Evolutionary conservation across 345 rosid genomes (phyloP).

Genomic region (Iberis pinnata): DNA sequence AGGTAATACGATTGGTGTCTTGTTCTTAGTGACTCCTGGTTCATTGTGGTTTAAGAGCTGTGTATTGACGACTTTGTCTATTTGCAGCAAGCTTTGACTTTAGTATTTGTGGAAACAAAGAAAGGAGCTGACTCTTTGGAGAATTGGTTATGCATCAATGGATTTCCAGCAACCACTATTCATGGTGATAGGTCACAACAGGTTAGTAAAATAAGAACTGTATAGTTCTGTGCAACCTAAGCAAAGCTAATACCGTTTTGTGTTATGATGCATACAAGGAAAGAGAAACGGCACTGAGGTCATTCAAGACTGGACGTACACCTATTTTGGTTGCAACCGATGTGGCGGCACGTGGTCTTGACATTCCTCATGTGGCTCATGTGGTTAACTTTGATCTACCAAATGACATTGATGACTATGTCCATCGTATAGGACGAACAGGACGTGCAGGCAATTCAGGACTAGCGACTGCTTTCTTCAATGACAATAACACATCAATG

Average conservation of each 20-base stretch:
- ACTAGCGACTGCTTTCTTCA: conserved; percentile 93
- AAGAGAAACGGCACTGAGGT: conserved; percentile 85
- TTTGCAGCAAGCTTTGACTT: conserved; percentile 86
- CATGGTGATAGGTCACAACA: conserved; percentile 98
- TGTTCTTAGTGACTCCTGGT: too few species aligned
- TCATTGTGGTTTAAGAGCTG: conserved; percentile 9
- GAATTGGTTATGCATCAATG: conserved; percentile 78
- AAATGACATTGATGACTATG: conserved; percentile 95
- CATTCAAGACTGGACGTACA: conserved; percentile 81
- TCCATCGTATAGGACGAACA: conserved; percentile 92
- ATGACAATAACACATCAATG: conserved; percentile 64
- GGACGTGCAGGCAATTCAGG: conserved; percentile 96
- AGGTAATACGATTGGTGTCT: conserved; percentile 52
- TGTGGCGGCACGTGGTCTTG: conserved; percentile 79
- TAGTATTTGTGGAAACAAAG: conserved; percentile 99
- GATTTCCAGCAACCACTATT: conserved; percentile 89
- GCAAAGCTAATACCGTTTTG: not conserved
- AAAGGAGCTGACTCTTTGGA: conserved; percentile 94
- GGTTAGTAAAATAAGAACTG: conserved; percentile 31
- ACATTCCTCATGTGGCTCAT: conserved; percentile 92
- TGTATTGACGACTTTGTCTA: conserved; percentile 4
- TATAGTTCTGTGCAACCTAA: conserved; percentile 6
- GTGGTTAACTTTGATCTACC: conserved; percentile 98
- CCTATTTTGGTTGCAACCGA: conserved; percentile 97
- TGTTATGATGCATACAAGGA: conserved; percentile 45